Evolutionary conservation across 257 asterid genomes (phyloP), one percentile per base, ranked within the genome.

Genomic region (Primulina eburnea): DNA sequence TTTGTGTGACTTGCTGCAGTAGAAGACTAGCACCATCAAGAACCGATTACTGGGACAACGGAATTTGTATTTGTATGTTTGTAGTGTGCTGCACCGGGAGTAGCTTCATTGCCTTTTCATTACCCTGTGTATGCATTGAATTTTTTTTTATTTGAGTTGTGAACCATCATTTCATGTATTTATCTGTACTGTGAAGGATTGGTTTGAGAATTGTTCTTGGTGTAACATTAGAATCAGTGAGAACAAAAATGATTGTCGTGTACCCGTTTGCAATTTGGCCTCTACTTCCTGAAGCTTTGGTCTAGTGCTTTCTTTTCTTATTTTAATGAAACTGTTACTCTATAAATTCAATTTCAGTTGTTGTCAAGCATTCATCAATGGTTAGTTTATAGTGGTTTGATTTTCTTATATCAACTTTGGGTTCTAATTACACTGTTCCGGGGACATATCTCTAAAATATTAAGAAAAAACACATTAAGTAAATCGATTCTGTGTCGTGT

Each of bases 71-170:
- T 62, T 72, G 75, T 63, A 30, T 56, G 75, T 64, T 67, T 80
- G 76, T 62, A 71, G 71, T 73, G 21, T 72, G 83, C 74, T 73
- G 70, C 72, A 75, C 62, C 56, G 70, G 81, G 62, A 79, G 29
- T 73, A 67, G 58, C 72, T 73, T 30, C 60, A 73, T 71, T 52
- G 38, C 73, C 71, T 65, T 73, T 83, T 67, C 72, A 56, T 72
- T 73, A 52, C 74, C 75, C 68, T 64, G 77, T 84, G 87, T 80
- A 79, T 84, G 87, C 83, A 86, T 78, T 75, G 69, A 70, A 85
- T 74, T 79, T 83, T 70, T 35, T 70, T 35, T 29, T 35, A 62
- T 7, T 17, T 50, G 21, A 50, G 21, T 14, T 50, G 57, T 17
- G 57, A 50, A 50, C 57, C 57, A 50, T 16, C 20, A 4, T 16